A percentile compares a stretch with the other conserved stretches of the same genome.
Evolutionary conservation across 768 basidiomycete species (phyloP).

Genomic region (Thelephora aurantiotincta): DNA sequence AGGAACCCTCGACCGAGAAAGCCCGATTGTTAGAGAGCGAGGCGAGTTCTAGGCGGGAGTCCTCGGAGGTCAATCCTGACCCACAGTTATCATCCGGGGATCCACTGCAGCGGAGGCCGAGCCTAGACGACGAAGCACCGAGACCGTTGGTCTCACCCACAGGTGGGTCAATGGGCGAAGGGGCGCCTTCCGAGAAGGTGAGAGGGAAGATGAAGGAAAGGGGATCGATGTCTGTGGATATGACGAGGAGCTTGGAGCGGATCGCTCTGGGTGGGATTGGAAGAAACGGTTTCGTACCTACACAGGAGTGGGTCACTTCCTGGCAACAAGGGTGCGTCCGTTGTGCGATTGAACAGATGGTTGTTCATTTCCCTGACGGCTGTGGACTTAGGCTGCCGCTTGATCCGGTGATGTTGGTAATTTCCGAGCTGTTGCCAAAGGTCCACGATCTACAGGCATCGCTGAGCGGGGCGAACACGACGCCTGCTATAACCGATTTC

Average conservation of each 20-base stretch:
- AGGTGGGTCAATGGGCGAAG: slow-evolving; percentile 20
- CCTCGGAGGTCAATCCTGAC: slow-evolving; percentile 10
- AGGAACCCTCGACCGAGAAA: slow-evolving; percentile 46
- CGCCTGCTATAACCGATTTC: slow-evolving; percentile 60
- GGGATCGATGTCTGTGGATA: slow-evolving; percentile 37
- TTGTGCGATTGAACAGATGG: neutral
- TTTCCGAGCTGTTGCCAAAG: slow-evolving; percentile 78
- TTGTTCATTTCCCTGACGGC: neutral
- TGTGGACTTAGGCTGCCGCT: slow-evolving; percentile 60
- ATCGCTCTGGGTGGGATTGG: slow-evolving; percentile 61
- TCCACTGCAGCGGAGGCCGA: neutral
- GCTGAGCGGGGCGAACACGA: slow-evolving; percentile 45
- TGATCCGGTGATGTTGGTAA: slow-evolving; percentile 75
- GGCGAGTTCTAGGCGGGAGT: slow-evolving; percentile 18
- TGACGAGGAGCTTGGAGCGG: slow-evolving; percentile 42
- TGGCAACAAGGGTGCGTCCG: slow-evolving; percentile 85
- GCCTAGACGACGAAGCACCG: slow-evolving; percentile 9
- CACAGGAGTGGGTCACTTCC: slow-evolving; percentile 94
- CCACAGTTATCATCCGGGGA: slow-evolving; percentile 13
- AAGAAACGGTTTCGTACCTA: slow-evolving; percentile 86
- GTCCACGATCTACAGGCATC: slow-evolving; percentile 69
- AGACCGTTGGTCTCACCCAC: slow-evolving; percentile 30
- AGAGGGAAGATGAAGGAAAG: slow-evolving; percentile 84
- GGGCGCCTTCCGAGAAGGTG: slow-evolving; percentile 65
- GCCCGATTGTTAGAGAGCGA: slow-evolving; percentile 47